Base-by-base conservation (phyloP, 345 rosid genomes). In the Citrus australasica region DNA sequence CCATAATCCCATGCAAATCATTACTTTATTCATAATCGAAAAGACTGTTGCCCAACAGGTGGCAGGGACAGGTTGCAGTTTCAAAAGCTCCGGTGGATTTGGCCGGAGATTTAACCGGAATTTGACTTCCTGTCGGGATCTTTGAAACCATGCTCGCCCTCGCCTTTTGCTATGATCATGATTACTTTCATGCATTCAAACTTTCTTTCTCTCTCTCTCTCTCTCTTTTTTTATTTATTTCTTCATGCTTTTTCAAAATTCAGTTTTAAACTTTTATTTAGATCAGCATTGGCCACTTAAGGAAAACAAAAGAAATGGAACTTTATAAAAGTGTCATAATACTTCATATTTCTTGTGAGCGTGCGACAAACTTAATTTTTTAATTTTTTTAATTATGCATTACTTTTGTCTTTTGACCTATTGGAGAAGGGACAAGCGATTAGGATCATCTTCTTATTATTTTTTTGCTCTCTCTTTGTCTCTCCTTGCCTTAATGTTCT, bases 1-100 rank as follows among this genome's bases (percentile, higher is more conserved):
- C 75, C 75, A 73, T 78, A 75, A 73, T 74, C 78, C 83, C 86
- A 84, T 83, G 88, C 85, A 82, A 80, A 83, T 38, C 67, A 65
- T 72, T 75, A 71, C 83, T 82, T 82, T 82, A 77, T 72, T 82
- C 11, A 37, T 40, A 37, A 76, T 24, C 72, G 81, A 84, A 75
- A 76, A 79, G 86, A 80, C 72, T 55, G 71, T 74, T 76, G 1
- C 30, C 51, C 19, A 22, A 84, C 88, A 82, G 84, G 85, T 85
- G 86, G 80, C 83, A 40, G 10, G 67, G 64, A 79, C 88, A 83
- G 82, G 81, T 82, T 87, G 72, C 64, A 2, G 4, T 28, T 48
- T 46, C 61, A 40, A 17, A 6, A 56, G n/a, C 69, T 66, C 83
- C 79, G 84, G 69, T 40, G 7, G 6, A 8, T 7, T 0, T 73